phyloP scores from a whole-genome alignment of 2,329 filamentous ascomycete species.

The Volutella citrinella region DNA sequence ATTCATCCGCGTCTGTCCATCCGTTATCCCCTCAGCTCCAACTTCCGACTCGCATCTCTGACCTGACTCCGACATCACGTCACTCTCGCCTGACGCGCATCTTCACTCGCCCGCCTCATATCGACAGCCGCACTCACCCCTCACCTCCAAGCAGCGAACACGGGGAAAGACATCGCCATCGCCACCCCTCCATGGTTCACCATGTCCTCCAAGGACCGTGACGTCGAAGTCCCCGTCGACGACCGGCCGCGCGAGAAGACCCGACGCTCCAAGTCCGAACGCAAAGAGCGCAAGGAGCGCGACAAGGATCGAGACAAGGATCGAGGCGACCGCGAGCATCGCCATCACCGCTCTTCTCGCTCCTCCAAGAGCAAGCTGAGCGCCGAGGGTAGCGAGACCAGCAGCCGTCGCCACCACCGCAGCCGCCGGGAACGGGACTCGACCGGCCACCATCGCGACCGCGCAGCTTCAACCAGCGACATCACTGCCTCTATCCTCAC shows the following conservation, averaged over 20 bases:
- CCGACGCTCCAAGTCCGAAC: constrained; percentile 37
- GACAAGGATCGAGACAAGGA: constrained; percentile 33
- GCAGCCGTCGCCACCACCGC: constrained; percentile 29
- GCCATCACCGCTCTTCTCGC: constrained; percentile 38
- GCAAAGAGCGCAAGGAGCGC: constrained; percentile 34
- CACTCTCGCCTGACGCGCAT: too few species aligned
- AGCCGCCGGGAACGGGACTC: constrained; percentile 34
- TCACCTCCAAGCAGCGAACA: too few species aligned
- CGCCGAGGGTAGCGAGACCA: constrained; percentile 36
- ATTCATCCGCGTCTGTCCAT: too few species aligned
- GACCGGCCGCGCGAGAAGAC: constrained; percentile 39
- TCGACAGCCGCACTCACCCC: too few species aligned
- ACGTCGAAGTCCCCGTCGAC: constrained; percentile 36
- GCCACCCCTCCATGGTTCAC: too few species aligned
- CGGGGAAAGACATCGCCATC: too few species aligned
- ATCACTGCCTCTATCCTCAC: constrained; percentile 38
- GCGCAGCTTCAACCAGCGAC: constrained; percentile 42
- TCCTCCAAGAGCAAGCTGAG: constrained; percentile 40
- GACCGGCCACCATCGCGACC: constrained; percentile 22
- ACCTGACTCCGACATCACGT: too few species aligned
- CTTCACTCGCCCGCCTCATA: too few species aligned
- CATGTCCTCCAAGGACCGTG: constrained; percentile 42
- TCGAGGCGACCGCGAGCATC: constrained; percentile 31
- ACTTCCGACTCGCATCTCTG: too few species aligned
- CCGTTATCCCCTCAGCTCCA: too few species aligned